These are phyloP conservation scores for Leccinum olivaceopallidum DNA, from an alignment of 768 basidiomycete genomes.

Conservation along the genomic window DNA sequence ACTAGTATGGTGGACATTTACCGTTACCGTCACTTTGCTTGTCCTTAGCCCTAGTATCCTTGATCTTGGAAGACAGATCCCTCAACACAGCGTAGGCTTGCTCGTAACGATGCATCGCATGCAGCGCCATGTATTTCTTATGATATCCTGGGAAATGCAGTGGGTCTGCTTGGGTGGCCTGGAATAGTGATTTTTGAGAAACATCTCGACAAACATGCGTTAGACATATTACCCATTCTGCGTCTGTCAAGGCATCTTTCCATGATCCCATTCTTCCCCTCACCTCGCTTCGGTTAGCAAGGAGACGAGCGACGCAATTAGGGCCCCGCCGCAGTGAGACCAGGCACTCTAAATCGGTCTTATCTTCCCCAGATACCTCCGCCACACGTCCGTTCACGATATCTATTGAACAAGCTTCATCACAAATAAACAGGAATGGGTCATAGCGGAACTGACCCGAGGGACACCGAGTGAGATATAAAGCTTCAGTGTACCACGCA, in stretches of 20 bases:
- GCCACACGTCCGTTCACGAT: neutral
- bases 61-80: neutral
- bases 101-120: neutral
- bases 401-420: slow-evolving; percentile 1
- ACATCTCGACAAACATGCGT: neutral
- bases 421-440: neutral
- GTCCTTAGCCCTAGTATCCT: neutral
- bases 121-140: slow-evolving; percentile 6
- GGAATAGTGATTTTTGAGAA: neutral
- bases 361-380: no score
- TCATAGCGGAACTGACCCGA: slow-evolving; percentile 1
- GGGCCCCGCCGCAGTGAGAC: neutral
- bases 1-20: neutral
- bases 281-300: slow-evolving; percentile 11
- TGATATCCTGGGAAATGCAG: slow-evolving; percentile 2
- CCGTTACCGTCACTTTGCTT: neutral
- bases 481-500: slow-evolving; percentile 16
- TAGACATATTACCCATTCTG: slow-evolving; percentile 1
- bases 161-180: slow-evolving; percentile 7
- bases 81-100: neutral
- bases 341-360: neutral
- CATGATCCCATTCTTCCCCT: neutral
- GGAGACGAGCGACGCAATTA: slow-evolving; percentile 5
- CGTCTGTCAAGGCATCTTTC: slow-evolving; percentile 7
- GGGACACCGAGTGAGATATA: slow-evolving; percentile 2